Percentiles rank a stretch among this genome's conserved stretches.
These are phyloP conservation scores for Tardiomyces blankii DNA, from an alignment of 1,139 yeast species.

Conservation along the genomic window DNA sequence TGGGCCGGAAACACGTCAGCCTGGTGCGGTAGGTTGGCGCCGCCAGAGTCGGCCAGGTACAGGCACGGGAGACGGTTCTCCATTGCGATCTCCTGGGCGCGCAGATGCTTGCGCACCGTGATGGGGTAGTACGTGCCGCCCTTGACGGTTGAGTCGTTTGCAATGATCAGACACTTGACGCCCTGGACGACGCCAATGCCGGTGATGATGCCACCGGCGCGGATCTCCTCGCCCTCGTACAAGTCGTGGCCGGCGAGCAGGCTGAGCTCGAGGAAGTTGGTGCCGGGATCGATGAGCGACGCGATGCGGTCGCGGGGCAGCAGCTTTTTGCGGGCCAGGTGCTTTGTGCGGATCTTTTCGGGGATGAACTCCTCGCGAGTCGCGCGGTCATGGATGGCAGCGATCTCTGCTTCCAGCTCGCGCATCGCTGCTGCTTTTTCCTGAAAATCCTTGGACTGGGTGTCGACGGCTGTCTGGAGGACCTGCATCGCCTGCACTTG, in stretches of 20 bases:
- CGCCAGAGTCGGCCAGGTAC: conserved; percentile 26
- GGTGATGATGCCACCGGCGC: conserved; percentile 26
- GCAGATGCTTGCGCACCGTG: conserved; percentile 25
- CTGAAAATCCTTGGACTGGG: conserved; percentile 17
- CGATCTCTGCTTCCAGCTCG: conserved; percentile 12
- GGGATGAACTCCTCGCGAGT: conserved; percentile 18
- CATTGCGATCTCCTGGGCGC: conserved; percentile 26
- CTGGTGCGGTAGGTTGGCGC: conserved; percentile 28
- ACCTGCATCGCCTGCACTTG: conserved; percentile 7
- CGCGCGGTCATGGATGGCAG: conserved; percentile 14
- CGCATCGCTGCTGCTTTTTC: conserved; percentile 16
- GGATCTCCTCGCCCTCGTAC: conserved; percentile 23
- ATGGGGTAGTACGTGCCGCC: conserved; percentile 29
- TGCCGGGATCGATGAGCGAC: conserved; percentile 24
- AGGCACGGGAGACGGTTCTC: conserved; percentile 25
- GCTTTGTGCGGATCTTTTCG: conserved; percentile 28
- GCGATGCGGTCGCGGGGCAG: conserved; percentile 25
- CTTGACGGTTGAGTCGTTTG: conserved; percentile 27
- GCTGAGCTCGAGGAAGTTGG: conserved; percentile 23
- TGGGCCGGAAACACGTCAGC: conserved; percentile 28
- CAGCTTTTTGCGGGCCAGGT: conserved; percentile 22
- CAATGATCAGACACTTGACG: conserved; percentile 23
- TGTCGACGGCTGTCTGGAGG: conserved; percentile 18
- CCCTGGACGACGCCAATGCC: conserved; percentile 26
- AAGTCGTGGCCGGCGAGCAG: conserved; percentile 23